phyloP scores from a whole-genome alignment of 2,329 filamentous ascomycete genomes.

The Aspergillus carbonarius region DNA sequence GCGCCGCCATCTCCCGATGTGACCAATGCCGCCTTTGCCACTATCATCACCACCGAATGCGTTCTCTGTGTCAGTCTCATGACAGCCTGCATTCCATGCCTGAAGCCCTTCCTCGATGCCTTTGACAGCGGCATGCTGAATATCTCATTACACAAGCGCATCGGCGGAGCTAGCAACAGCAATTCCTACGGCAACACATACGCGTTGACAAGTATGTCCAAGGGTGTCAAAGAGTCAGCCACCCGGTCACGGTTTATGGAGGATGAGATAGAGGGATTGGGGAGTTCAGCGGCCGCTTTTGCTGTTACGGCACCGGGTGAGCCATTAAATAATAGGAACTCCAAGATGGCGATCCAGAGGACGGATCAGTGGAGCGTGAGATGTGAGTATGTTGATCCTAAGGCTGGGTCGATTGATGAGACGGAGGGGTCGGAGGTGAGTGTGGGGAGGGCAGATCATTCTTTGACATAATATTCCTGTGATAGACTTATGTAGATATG shows the following conservation, averaged over 20 bases:
- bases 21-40: background rate
- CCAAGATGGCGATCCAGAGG: background rate
- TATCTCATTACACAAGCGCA: background rate
- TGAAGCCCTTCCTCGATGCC: constrained; percentile 1
- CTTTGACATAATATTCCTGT: background rate
- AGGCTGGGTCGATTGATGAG: background rate
- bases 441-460: background rate
- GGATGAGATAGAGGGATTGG: background rate
- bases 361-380: constrained; percentile 1
- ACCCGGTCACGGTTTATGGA: background rate
- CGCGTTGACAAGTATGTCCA: background rate
- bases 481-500: background rate
- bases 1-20: background rate
- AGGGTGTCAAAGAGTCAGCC: background rate
- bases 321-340: background rate
- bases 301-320: background rate
- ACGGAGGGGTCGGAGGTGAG: background rate
- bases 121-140: constrained; percentile 1
- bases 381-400: background rate
- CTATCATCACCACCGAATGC: background rate
- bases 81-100: background rate
- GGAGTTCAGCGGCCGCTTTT: background rate
- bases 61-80: constrained; percentile 2
- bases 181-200: background rate
- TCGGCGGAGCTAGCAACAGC: background rate